A percentile compares a stretch with the other conserved stretches of the same genome.
phyloP scores from a whole-genome alignment of 2,329 filamentous ascomycete genomes.

The Pseudogymnoascus destructans region DNA sequence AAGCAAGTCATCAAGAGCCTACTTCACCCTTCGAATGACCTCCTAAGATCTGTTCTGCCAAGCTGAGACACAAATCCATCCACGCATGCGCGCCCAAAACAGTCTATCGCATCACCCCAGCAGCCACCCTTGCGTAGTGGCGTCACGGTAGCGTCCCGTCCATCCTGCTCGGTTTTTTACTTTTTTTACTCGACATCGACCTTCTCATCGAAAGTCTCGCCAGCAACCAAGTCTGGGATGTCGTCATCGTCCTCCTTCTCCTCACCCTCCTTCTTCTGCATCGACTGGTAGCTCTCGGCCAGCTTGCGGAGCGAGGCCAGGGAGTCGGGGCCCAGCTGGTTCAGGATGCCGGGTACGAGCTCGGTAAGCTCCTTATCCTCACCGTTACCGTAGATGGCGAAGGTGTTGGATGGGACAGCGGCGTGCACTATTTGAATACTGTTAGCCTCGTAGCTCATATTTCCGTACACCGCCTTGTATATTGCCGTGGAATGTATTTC shows the following conservation, averaged over 20 bases:
- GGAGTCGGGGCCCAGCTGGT: slow-evolving; percentile 97
- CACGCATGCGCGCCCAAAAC: slow-evolving; percentile 7
- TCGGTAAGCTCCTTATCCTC: slow-evolving; percentile 99
- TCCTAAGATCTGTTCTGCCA: slow-evolving; percentile 5
- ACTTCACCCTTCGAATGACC: slow-evolving; percentile 6
- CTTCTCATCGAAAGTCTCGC: slow-evolving; percentile 97
- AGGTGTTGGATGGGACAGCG: slow-evolving; percentile 94
- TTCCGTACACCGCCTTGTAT: not conserved
- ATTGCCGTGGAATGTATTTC: not conserved
- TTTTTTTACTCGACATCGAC: slow-evolving; percentile 44
- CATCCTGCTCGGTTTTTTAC: not conserved
- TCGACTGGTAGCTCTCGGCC: slow-evolving; percentile 97
- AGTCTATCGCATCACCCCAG: slow-evolving; percentile 6
- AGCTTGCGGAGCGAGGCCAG: slow-evolving; percentile 96
- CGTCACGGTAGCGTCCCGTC: not conserved
- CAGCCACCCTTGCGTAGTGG: not conserved
- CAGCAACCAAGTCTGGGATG: slow-evolving; percentile 92
- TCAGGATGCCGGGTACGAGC: slow-evolving; percentile 97
- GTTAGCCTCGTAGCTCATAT: not conserved
- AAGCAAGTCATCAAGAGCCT: slow-evolving; percentile 8
- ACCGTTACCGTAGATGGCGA: slow-evolving; percentile 96
- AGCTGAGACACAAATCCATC: slow-evolving; percentile 7
- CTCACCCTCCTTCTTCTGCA: slow-evolving; percentile 85
- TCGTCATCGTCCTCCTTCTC: slow-evolving; percentile 76
- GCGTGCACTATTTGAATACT: slow-evolving; percentile 61